A percentile compares a stretch with the other conserved stretches of the same genome.
These are phyloP conservation scores for Fusarium pseudonygamai DNA, from an alignment of 2,329 filamentous ascomycete genomes.

Conservation along the genomic window DNA sequence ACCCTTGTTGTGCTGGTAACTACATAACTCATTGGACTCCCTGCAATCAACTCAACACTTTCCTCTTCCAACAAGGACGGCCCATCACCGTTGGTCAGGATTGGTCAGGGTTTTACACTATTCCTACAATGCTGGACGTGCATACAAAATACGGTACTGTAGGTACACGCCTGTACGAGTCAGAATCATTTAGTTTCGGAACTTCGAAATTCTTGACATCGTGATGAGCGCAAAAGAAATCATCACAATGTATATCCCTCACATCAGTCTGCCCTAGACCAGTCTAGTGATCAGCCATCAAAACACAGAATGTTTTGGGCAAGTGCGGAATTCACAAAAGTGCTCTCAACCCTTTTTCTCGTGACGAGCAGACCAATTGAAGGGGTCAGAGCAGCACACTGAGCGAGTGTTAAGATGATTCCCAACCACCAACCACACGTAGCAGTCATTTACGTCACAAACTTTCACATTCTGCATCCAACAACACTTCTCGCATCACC, in stretches of 20 bases:
- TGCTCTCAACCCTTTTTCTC: constrained; percentile 30
- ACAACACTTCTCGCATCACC: constrained; percentile 27
- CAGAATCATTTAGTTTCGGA: constrained; percentile 39
- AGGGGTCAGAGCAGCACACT: constrained; percentile 27
- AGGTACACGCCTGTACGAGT: constrained; percentile 38
- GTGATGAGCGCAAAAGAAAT: constrained; percentile 17
- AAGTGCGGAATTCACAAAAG: constrained; percentile 29
- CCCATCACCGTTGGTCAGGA: neutral
- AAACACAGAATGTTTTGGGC: constrained; percentile 20
- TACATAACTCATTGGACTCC: neutral
- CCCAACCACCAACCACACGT: constrained; percentile 34
- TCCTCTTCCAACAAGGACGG: neutral
- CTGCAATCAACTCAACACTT: neutral
- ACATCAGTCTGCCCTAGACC: constrained; percentile 17
- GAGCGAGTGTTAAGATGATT: constrained; percentile 11
- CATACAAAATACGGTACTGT: neutral
- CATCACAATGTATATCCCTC: constrained; percentile 19
- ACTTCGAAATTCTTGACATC: constrained; percentile 35
- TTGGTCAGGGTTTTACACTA: constrained; percentile 17
- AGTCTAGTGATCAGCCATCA: constrained; percentile 35
- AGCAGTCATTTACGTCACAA: constrained; percentile 37
- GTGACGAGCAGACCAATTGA: constrained; percentile 28
- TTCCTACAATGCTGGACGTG: constrained; percentile 3
- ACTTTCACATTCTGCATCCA: constrained; percentile 22
- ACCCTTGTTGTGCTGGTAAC: constrained; percentile 1